phyloP scores from a whole-genome alignment of 2,329 filamentous ascomycete species.

The Arthrobotrys sphaeroides region DNA sequence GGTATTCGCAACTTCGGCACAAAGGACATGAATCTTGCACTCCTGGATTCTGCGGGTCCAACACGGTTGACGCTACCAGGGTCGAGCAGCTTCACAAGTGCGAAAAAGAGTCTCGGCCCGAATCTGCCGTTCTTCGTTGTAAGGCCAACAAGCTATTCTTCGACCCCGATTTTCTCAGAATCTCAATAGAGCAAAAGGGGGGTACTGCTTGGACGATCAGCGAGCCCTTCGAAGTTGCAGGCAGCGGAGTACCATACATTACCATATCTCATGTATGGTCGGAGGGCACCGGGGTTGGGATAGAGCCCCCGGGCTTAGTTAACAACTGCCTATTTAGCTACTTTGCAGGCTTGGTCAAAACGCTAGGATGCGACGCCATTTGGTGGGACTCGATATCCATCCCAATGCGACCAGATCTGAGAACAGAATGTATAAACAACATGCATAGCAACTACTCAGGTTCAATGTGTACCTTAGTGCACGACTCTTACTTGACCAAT shows the following conservation, averaged over 20 bases:
- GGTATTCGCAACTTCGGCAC: slow-evolving; percentile 14
- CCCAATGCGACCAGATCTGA: slow-evolving; percentile 50
- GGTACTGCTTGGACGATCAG: slow-evolving; percentile 26
- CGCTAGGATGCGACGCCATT: slow-evolving; percentile 56
- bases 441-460: slow-evolving; percentile 59
- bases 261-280: slow-evolving; percentile 60
- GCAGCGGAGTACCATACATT: slow-evolving; percentile 28
- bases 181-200: slow-evolving; percentile 7
- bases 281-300: slow-evolving; percentile 58
- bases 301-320: slow-evolving; percentile 55
- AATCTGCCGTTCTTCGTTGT: neutral
- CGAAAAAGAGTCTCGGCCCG: neutral
- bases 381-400: slow-evolving; percentile 60
- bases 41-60: slow-evolving; percentile 12
- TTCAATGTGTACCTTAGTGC: slow-evolving; percentile 55
- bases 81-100: slow-evolving; percentile 30
- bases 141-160: slow-evolving; percentile 12
- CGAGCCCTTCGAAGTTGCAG: slow-evolving; percentile 22
- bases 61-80: slow-evolving; percentile 16
- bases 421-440: slow-evolving; percentile 49
- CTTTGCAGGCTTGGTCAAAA: slow-evolving; percentile 54
- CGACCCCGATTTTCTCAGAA: neutral
- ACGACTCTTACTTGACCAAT: slow-evolving; percentile 52
- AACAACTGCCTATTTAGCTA: slow-evolving; percentile 58
- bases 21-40: slow-evolving; percentile 20